A percentile compares a stretch with the other conserved stretches of the same genome.
Conservation (phyloP, 345 rosid species). For the rapeseed (Brassica napus) region DNA sequence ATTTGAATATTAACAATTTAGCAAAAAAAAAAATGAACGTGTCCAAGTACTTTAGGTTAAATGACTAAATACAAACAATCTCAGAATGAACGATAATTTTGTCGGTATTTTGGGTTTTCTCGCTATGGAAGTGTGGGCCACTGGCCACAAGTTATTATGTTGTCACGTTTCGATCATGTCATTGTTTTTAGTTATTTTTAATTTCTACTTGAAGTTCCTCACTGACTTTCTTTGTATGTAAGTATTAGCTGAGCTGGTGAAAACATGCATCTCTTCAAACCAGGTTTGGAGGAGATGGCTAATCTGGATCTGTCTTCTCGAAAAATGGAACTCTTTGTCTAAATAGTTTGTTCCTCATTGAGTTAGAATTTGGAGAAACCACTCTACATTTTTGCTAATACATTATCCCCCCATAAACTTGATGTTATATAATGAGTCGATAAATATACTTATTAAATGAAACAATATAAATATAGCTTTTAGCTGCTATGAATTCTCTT, state of each 20-base stretch:
- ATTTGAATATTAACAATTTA: too few relatives aligned
- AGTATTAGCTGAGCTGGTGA: not conserved
- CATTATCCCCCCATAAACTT: not conserved
- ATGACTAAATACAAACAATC: not conserved
- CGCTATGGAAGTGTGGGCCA: not conserved
- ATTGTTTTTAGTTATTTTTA: not conserved
- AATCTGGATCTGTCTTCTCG: not conserved
- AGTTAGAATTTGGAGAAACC: not conserved
- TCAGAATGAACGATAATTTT: not conserved
- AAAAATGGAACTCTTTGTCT: not conserved
- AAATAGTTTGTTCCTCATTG: not conserved
- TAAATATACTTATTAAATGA: not conserved
- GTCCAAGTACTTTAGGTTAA: not conserved
- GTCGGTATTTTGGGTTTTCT: constrained; percentile 5
- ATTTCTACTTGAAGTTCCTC: not conserved
- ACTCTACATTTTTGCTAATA: not conserved
- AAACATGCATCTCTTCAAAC: not conserved
- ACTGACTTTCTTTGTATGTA: too few relatives aligned
- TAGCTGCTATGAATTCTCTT: not conserved
- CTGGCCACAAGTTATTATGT: not conserved
- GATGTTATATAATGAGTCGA: not conserved
- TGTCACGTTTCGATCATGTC: not conserved
- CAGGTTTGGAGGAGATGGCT: not conserved
- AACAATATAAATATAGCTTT: not conserved
- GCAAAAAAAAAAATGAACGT: too few relatives aligned